Conservation (phyloP, 2,329 filamentous ascomycete species). For the Drechslerella stenobrocha region DNA sequence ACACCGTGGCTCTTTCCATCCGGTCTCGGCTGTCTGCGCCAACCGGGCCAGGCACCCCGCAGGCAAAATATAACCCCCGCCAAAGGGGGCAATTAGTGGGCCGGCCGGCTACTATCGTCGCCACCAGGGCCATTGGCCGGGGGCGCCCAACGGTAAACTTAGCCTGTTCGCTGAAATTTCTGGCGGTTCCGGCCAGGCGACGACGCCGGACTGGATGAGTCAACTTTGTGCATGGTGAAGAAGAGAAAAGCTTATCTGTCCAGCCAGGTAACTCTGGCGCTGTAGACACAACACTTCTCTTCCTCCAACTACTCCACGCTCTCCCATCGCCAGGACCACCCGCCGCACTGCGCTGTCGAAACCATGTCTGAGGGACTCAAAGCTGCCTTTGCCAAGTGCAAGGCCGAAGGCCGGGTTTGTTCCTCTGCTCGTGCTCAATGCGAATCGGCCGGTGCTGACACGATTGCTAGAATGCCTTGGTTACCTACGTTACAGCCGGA, state of each 20-base stretch:
- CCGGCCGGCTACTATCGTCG: too few relatives aligned
- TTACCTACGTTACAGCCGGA: slow-evolving; percentile 95
- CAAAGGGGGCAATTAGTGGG: too few relatives aligned
- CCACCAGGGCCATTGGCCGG: neutral
- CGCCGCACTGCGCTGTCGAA: slow-evolving; percentile 8
- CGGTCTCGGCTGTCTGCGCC: too few relatives aligned
- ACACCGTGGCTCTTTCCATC: too few relatives aligned
- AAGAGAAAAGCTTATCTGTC: neutral
- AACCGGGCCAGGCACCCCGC: too few relatives aligned
- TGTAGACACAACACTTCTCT: neutral
- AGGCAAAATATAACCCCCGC: too few relatives aligned
- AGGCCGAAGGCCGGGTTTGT: slow-evolving; percentile 59
- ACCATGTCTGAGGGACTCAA: slow-evolving; percentile 60
- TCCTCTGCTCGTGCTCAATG: neutral
- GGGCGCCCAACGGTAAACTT: neutral
- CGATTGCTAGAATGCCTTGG: slow-evolving; percentile 70
- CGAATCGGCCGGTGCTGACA: slow-evolving; percentile 22
- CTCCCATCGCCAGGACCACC: neutral
- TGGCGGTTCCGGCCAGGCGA: too few relatives aligned
- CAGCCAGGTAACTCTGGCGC: neutral
- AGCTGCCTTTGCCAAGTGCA: slow-evolving; percentile 63
- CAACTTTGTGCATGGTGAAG: neutral
- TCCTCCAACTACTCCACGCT: neutral
- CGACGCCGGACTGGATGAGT: too few relatives aligned
- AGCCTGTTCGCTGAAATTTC: slow-evolving; percentile 6